These are phyloP conservation scores for Fusarium decemcellulare DNA, from an alignment of 2,329 filamentous ascomycete species.

Conservation along the genomic window DNA sequence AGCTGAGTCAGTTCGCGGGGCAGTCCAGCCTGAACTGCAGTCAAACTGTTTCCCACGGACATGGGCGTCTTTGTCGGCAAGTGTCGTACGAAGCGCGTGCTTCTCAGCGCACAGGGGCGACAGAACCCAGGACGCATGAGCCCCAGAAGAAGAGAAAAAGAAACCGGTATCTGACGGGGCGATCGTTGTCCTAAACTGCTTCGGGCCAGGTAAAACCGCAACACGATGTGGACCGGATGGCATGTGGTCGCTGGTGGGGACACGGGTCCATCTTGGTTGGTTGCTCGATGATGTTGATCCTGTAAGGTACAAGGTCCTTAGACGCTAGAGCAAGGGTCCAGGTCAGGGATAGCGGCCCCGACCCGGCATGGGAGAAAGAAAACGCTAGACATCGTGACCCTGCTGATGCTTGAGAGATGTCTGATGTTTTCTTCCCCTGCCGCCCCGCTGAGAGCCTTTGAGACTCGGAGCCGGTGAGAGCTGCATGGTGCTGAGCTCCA, in stretches of 20 bases:
- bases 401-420: constrained; percentile 17
- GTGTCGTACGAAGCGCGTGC: constrained; percentile 6
- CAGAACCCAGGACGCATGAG: constrained; percentile 10
- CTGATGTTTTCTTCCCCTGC: constrained; percentile 24
- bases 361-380: constrained; percentile 30
- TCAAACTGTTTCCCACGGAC: constrained; percentile 17
- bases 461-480: constrained; percentile 31
- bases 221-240: constrained; percentile 37
- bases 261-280: constrained; percentile 36
- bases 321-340: constrained; percentile 31
- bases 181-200: constrained; percentile 40
- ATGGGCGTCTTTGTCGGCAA: constrained; percentile 4
- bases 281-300: constrained; percentile 39
- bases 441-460: background rate
- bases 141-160: constrained; percentile 12
- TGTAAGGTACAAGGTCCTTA: constrained; percentile 41
- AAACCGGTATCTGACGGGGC: constrained; percentile 30
- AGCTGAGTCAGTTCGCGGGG: constrained; percentile 26
- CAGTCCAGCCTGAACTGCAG: constrained; percentile 10
- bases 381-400: constrained; percentile 5
- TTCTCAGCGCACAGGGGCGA: background rate
- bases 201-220: constrained; percentile 45
- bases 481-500: constrained; percentile 10
- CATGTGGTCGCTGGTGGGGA: constrained; percentile 41
- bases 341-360: constrained; percentile 42